Conservation (phyloP, 2,329 filamentous ascomycete species). For the Talaromyces amestolkiae region DNA sequence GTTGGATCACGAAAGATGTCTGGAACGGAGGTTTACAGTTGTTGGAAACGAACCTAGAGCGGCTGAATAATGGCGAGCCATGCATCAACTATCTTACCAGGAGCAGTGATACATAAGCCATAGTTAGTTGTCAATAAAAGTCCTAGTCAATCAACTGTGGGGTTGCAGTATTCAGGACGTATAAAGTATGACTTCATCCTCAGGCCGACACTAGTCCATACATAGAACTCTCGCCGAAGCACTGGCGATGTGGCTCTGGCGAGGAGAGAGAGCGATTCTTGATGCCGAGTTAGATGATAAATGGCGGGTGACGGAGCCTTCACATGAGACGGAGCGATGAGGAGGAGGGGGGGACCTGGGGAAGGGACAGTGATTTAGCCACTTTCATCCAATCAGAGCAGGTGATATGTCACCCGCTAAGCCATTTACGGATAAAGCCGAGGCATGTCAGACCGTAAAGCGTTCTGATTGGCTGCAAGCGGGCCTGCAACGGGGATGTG, state of each 20-base stretch:
- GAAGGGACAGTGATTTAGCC: background rate
- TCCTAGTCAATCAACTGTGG: background rate
- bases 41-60: background rate
- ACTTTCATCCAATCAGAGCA: background rate
- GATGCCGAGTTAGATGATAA: background rate
- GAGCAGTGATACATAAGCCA: background rate
- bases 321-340: background rate
- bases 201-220: background rate
- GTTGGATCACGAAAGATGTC: constrained; percentile 25
- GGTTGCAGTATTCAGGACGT: background rate
- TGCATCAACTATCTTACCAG: background rate
- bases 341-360: too few relatives aligned
- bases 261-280: background rate
- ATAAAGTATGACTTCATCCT: background rate
- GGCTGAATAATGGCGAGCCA: background rate
- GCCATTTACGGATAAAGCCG: background rate
- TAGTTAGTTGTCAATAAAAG: background rate
- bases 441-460: background rate
- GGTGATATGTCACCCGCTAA: background rate
- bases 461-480: background rate
- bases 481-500: background rate
- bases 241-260: background rate
- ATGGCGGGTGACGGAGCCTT: background rate
- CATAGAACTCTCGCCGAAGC: background rate
- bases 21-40: background rate